phyloP scores from a whole-genome alignment of 2,329 filamentous ascomycete genomes.

The Ophiocordyceps australis region DNA sequence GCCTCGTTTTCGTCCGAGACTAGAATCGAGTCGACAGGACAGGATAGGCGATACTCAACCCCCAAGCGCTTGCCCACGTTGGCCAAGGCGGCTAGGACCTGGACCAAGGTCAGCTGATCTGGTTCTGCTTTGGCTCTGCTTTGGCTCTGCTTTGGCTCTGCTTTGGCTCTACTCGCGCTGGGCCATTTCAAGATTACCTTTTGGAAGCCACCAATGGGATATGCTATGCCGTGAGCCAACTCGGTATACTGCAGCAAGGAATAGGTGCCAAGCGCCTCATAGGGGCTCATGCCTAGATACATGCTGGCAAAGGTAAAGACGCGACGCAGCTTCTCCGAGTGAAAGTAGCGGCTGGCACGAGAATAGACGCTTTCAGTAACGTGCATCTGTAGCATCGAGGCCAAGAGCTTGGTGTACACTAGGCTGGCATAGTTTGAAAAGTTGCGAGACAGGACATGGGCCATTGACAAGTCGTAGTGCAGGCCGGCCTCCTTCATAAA shows the following conservation, averaged over 20 bases:
- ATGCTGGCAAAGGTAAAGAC: conserved; percentile 67
- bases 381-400: conserved; percentile 41
- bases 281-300: conserved; percentile 72
- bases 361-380: conserved; percentile 55
- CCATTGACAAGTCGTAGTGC: conserved; percentile 51
- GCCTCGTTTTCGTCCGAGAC: conserved; percentile 10
- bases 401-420: conserved; percentile 36
- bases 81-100: conserved; percentile 43
- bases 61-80: conserved; percentile 42
- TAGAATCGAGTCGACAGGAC: conserved; percentile 36
- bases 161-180: too few relatives aligned
- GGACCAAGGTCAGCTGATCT: too few relatives aligned
- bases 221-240: conserved; percentile 50
- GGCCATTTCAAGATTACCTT: too few relatives aligned
- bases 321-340: conserved; percentile 29
- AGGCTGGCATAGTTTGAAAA: conserved; percentile 43
- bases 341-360: conserved; percentile 47
- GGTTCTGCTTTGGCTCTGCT: too few relatives aligned
- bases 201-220: conserved; percentile 56
- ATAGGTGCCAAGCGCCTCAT: conserved; percentile 59
- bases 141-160: too few relatives aligned
- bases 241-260: conserved; percentile 36
- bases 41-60: conserved; percentile 42
- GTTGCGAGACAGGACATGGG: conserved; percentile 48
- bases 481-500: conserved; percentile 49